Base-by-base conservation (phyloP, 176 grass and related monocot species). In the Microstegium vimineum region DNA sequence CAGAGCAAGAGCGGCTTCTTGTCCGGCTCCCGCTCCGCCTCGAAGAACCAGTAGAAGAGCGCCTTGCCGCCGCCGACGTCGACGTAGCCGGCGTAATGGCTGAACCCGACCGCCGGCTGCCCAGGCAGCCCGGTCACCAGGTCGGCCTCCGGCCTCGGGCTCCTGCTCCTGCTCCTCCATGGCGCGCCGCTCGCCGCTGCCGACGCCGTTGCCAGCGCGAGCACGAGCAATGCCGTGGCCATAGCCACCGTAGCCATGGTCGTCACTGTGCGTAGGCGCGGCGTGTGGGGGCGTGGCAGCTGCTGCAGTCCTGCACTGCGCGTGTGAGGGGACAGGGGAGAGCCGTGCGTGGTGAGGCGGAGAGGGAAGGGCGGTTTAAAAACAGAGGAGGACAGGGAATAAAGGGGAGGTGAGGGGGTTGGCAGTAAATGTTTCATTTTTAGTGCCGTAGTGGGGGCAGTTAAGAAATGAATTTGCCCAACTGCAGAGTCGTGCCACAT, bases 41-140 rank as follows among this genome's bases (percentile, higher is more conserved):
- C 95, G 70, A 98, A 94, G 84, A 98, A 94, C 95, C 95, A 98
- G 89, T 94, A 98, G 90, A 98, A 98, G 66, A 98, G 89, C 20
- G 88, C 86, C 90, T 79, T 98, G 78, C 66, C 84, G 33, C 83
- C 79, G 51, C 68, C 52, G 54, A 91, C 90, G 51, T 34, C 80
- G 4, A 95, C 93, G 41, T 98, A 93, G 28, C 93, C 93, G 11
- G 96, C 87, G 73, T 95, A 98, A 61, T 98, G 96, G 47, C 72
- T 62, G 84, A 98, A 98, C 36, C 69, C 71, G 66, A 90, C 91
- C 61, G 49, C 26, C 38, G 96, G 96, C 61, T 95, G 93, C 33
- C 96, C 96, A 0, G 93, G 93, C 20, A 98, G 76, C 9, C 85
- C 87, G 18, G 62, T 87, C 20, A 98, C 96, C 35, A 83, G 91